Evolutionary conservation across 305 asterid species (phyloP).

Genomic region (Fraxinus paxiana): DNA sequence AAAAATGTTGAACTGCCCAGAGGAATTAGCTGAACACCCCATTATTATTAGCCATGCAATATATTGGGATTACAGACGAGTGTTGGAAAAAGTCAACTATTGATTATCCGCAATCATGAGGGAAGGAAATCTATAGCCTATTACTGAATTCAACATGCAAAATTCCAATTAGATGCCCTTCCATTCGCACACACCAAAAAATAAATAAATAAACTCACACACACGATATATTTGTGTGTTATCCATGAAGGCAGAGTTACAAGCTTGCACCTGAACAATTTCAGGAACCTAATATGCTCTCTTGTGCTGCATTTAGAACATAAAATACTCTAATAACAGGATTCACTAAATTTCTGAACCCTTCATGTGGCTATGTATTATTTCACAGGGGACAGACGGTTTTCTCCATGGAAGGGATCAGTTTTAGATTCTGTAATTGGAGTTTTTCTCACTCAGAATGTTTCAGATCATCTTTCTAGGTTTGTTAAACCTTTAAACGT

Average conservation of each 20-base stretch:
- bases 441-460: slow-evolving; percentile 62
- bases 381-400: slow-evolving; percentile 27
- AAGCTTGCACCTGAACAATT: background rate
- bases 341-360: background rate
- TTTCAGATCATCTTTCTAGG: slow-evolving; percentile 99
- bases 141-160: background rate
- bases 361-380: slow-evolving; percentile 20
- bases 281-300: background rate
- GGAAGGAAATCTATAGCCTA: background rate
- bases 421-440: slow-evolving; percentile 25
- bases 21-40: slow-evolving; percentile 17
- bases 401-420: slow-evolving; percentile 29
- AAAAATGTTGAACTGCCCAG: slow-evolving; percentile 1
- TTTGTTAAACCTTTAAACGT: slow-evolving; percentile 22
- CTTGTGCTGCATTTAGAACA: background rate
- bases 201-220: background rate
- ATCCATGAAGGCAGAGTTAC: background rate
- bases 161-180: background rate
- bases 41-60: background rate
- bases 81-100: background rate
- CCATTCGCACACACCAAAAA: background rate
- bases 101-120: background rate
- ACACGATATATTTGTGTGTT: background rate
- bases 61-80: background rate
- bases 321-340: background rate